Base-by-base conservation (phyloP, 192 early-diverging fungal species). In the Coemansia sp. region DNA sequence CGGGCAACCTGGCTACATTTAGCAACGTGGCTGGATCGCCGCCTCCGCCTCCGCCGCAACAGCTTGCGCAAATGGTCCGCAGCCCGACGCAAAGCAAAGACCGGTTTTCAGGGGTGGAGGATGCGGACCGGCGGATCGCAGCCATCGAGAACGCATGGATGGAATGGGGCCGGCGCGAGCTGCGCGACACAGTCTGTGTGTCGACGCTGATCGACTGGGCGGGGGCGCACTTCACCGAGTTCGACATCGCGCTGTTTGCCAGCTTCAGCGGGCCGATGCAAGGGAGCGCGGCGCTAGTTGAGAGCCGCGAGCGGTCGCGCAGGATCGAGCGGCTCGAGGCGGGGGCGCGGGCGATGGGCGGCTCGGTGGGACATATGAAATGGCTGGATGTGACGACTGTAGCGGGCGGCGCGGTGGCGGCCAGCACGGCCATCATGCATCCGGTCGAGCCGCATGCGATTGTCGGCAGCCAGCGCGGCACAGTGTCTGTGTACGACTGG, bases 401-500 rank as follows among this genome's bases (percentile, higher is more conserved):
- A 32, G 80, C 59, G 0, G 35, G 43, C 23, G 59, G 56, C 20
- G 41, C 62, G 8, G 53, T 14, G 7, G 35, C 58, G 17, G 66
- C 80, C 0, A 59, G 66, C 17, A 50, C 65, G 11, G 71, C 80
- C 22, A 69, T 86, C 2, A 89, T 95, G 79, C 96, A 98, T 70
- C 87, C 88, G 50, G 92, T 89, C 68, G 94, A 97, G 73, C 87
- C 89, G 19, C 91, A 96, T 73, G 78, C 94, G 38, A 79, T 94
- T 2, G 87, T 87, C 41, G 89, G 92, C 9, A 90, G 92, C 68
- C 84, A 85, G 29, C 82, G 84, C 48, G 86, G 90, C 35, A 86
- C 77, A 46, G 74, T 84, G 0, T 63, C 62, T 5, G 70, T 81
- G 59, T 84, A 66, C 22, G 78, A 84, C 71, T 81, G 78, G 78